These are phyloP conservation scores for Tuber magnatum DNA, from an alignment of 495 filamentous ascomycete species.

Conservation along the genomic window DNA sequence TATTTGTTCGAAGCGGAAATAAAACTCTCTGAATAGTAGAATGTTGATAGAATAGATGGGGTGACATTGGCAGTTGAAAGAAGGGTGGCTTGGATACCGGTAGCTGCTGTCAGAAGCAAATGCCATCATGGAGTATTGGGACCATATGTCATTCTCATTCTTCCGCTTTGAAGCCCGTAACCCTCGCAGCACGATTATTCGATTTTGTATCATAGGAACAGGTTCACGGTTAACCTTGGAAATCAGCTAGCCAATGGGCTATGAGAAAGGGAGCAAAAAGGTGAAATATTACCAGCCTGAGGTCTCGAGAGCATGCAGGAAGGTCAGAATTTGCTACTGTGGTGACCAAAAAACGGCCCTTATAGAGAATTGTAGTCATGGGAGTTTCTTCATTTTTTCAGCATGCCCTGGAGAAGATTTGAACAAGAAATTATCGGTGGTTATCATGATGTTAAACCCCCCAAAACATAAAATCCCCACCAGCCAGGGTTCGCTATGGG, in stretches of 20 bases:
- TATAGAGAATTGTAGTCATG: background rate
- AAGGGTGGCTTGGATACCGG: background rate
- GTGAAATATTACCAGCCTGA: background rate
- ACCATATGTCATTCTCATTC: slow-evolving; percentile 23
- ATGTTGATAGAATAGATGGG: slow-evolving; percentile 25
- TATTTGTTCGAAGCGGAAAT: slow-evolving; percentile 9
- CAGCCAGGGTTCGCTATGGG: background rate
- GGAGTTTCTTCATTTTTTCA: background rate
- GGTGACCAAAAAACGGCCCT: background rate
- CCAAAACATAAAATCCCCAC: background rate
- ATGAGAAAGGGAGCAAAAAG: background rate
- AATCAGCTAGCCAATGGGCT: background rate
- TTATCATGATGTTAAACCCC: background rate
- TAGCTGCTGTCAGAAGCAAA: slow-evolving; percentile 19
- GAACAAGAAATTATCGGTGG: background rate
- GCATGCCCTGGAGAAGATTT: background rate
- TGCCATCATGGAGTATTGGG: slow-evolving; percentile 37
- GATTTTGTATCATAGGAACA: background rate
- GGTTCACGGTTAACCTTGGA: background rate
- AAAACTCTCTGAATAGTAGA: slow-evolving; percentile 5
- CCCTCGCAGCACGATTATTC: slow-evolving; percentile 10
- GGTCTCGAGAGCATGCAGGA: background rate
- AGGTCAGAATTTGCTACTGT: background rate
- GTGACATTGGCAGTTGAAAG: background rate
- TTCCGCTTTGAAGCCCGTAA: slow-evolving; percentile 16